Evolutionary conservation across 768 basidiomycete species (phyloP), one percentile per base, ranked within the genome.

Genomic region (Gautieria morchelliformis): DNA sequence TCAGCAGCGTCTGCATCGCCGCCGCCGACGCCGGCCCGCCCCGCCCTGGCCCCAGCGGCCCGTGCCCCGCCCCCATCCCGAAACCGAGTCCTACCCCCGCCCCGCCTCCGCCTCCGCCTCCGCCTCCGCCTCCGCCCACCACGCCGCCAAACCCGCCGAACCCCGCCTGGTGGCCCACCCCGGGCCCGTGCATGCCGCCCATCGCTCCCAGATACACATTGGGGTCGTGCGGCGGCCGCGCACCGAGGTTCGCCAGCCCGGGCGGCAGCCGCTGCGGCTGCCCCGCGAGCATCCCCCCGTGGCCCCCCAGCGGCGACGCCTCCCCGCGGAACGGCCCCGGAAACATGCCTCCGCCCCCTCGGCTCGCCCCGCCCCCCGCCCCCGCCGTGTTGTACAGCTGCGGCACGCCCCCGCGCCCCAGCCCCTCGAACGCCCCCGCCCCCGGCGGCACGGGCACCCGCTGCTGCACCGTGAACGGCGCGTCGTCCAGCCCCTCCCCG

Each of bases 201-300:
- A 81, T 70, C 24, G 35, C 52, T 48, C 67, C 71, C 39, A 76
- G 62, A 63, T 83, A 84, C 62, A 87, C 88, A 9, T 77, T 75
- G 20, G 85, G 81, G 52, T 90, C 89, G 62, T 89, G 87, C 3
- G 88, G 88, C 22, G 87, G 88, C 7, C 89, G 82, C 44, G 81
- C 87, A 30, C 89, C 89, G 19, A 91, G 78, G 64, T 89, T 89
- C 12, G 89, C 88, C 40, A 91, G 73, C 33, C 88, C 89, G 15
- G 87, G 87, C 12, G 89, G 89, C 35, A 91, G 70, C 44, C 87
- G 80, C 64, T 85, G 85, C 56, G 76, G 75, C 42, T 44, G 42
- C 10, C 42, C 41, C 72, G 71, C 72, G 41, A 76, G 71, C 42
- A 80, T 65, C 22, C 76, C 67, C 61, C 72, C 79, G 51, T 74